Percentiles rank a stretch among this genome's conserved stretches.
These are phyloP conservation scores for Colletotrichum gloeosporioides DNA, from an alignment of 2,329 filamentous ascomycete genomes.

Conservation along the genomic window DNA sequence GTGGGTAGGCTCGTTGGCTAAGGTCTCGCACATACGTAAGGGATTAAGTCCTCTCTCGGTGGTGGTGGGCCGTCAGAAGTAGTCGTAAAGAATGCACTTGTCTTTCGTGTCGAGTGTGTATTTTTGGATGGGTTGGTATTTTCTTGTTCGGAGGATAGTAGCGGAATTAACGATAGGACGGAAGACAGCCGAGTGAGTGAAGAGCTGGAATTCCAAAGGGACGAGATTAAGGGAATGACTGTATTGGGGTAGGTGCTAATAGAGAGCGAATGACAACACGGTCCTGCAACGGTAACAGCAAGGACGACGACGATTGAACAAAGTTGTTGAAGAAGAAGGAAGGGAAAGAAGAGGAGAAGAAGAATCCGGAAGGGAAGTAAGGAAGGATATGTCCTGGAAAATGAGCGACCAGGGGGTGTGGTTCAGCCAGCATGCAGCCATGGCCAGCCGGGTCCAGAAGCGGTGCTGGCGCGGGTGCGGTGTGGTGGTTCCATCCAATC, in stretches of 20 bases:
- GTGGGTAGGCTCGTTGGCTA: neutral
- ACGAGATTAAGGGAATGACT: conserved; percentile 27
- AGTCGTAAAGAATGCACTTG: conserved; percentile 20
- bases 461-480: neutral
- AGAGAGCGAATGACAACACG: conserved; percentile 29
- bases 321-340: conserved; percentile 30
- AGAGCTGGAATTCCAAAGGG: conserved; percentile 44
- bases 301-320: conserved; percentile 38
- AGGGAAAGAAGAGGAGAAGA: conserved; percentile 21
- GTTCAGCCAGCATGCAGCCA: neutral
- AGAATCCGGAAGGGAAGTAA: conserved; percentile 8
- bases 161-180: conserved; percentile 49
- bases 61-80: conserved; percentile 6
- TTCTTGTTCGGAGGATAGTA: conserved; percentile 14
- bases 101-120: conserved; percentile 16
- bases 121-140: conserved; percentile 7
- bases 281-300: conserved; percentile 29
- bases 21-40: conserved; percentile 15
- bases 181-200: conserved; percentile 52
- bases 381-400: conserved; percentile 23
- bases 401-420: conserved; percentile 5
- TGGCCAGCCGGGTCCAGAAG: neutral
- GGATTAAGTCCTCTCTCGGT: conserved; percentile 16
- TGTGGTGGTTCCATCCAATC: neutral
- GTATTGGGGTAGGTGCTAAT: conserved; percentile 21